phyloP scores from a whole-genome alignment of 306 rosid species.

The Begonia peltatifolia region DNA sequence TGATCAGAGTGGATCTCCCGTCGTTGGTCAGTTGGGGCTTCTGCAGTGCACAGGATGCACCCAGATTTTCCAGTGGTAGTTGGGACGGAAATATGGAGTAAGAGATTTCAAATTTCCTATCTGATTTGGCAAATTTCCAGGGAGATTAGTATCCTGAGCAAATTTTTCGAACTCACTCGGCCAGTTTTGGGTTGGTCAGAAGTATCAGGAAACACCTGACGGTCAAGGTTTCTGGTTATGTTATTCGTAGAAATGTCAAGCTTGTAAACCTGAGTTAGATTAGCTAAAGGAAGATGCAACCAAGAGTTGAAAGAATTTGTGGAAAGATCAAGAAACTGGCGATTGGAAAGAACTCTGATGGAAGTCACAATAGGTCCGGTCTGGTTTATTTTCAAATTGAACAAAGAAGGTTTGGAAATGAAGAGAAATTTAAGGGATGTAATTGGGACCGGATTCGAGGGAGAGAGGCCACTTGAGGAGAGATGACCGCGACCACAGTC shows the following conservation, averaged over 20 bases:
- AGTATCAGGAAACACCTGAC: slow-evolving; percentile 28
- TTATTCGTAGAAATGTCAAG: slow-evolving; percentile 39
- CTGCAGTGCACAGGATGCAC: slow-evolving; percentile 73
- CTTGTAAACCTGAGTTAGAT: slow-evolving; percentile 33
- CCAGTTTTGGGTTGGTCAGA: slow-evolving; percentile 10
- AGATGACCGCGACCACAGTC: no score
- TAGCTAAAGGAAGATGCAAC: slow-evolving; percentile 38
- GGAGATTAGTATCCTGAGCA: slow-evolving; percentile 24
- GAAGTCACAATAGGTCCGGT: slow-evolving; percentile 24
- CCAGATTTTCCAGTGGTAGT: slow-evolving; percentile 89
- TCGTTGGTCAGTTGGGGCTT: slow-evolving; percentile 86
- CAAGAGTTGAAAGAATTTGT: slow-evolving; percentile 24
- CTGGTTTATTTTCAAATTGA: no score
- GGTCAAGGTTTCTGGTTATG: slow-evolving; percentile 27
- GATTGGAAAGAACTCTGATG: slow-evolving; percentile 32
- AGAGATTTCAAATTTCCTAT: slow-evolving; percentile 33
- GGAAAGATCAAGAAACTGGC: slow-evolving; percentile 41
- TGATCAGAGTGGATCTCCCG: no score
- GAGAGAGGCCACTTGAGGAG: slow-evolving; percentile 93
- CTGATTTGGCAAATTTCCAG: slow-evolving; percentile 34
- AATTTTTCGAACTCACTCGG: slow-evolving; percentile 18
- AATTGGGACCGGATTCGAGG: slow-evolving; percentile 38
- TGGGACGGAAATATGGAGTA: slow-evolving; percentile 25
- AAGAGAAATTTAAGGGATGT: no score
- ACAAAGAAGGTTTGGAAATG: no score